Evolutionary conservation across 2,329 filamentous ascomycete species (phyloP).

Genomic region (Ophiostoma australiae): DNA sequence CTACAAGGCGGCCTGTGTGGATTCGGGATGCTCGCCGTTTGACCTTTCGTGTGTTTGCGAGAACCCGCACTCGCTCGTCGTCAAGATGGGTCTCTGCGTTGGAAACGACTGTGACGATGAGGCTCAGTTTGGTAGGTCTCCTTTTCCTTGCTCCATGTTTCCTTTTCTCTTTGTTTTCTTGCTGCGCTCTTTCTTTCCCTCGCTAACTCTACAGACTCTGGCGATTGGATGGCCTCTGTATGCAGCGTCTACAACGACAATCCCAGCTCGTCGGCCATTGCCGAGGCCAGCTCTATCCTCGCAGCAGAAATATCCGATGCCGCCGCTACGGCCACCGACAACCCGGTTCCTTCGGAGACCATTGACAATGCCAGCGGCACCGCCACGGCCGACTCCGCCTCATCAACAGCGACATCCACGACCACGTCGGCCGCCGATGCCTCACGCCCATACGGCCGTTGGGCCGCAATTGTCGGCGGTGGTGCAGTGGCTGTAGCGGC

Average conservation of each 20-base stretch:
- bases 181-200: not conserved
- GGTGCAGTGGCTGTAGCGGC: slow-evolving; percentile 10
- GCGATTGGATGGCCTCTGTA: slow-evolving; percentile 26
- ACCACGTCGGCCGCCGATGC: slow-evolving; percentile 12
- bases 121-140: slow-evolving; percentile 12
- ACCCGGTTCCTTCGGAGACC: slow-evolving; percentile 23
- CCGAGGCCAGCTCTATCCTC: slow-evolving; percentile 23
- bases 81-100: slow-evolving; percentile 29
- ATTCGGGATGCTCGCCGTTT: slow-evolving; percentile 24
- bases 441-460: slow-evolving; percentile 8
- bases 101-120: slow-evolving; percentile 26
- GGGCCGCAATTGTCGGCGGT: slow-evolving; percentile 9
- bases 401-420: not conserved
- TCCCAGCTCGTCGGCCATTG: slow-evolving; percentile 20
- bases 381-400: not conserved
- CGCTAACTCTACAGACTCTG: slow-evolving; percentile 21
- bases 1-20: slow-evolving; percentile 27
- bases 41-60: slow-evolving; percentile 28
- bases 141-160: no score
- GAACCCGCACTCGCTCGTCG: slow-evolving; percentile 29
- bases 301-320: slow-evolving; percentile 23
- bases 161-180: not conserved
- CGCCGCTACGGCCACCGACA: slow-evolving; percentile 26
- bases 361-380: slow-evolving; percentile 14
- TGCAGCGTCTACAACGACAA: slow-evolving; percentile 23